These are phyloP conservation scores for Barbarea vulgaris DNA, from an alignment of 345 rosid genomes.

Conservation along the genomic window DNA sequence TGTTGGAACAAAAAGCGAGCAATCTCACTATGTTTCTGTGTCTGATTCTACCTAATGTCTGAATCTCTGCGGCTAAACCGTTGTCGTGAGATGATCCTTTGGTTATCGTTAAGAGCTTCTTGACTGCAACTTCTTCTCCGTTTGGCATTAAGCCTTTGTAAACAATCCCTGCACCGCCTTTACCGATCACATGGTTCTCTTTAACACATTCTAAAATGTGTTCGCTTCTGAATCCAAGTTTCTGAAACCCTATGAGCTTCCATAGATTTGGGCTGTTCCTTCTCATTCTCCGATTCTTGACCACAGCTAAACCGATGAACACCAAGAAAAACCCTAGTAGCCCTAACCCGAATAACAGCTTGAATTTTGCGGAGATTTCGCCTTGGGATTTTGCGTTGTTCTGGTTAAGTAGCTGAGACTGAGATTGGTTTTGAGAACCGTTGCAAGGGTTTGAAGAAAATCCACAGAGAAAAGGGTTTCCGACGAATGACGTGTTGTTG, in stretches of 20 bases:
- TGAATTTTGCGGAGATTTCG: constrained; percentile 53
- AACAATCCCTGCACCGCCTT: constrained; percentile 93
- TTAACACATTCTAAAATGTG: constrained; percentile 88
- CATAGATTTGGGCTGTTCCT: constrained; percentile 54
- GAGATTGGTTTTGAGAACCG: constrained; percentile 42
- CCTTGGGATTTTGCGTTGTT: constrained; percentile 33
- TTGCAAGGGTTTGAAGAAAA: constrained; percentile 65
- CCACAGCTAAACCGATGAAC: constrained; percentile 64
- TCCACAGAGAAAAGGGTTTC: constrained; percentile 92
- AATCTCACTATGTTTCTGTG: constrained; percentile 91
- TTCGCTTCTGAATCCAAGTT: constrained; percentile 67
- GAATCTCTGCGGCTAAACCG: constrained; percentile 87
- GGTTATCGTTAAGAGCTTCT: constrained; percentile 69
- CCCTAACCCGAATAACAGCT: constrained; percentile 79
- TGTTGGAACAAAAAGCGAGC: constrained; percentile 82
- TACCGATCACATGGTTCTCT: constrained; percentile 81
- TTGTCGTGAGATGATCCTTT: constrained; percentile 76
- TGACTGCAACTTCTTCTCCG: constrained; percentile 86
- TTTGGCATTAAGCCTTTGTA: constrained; percentile 85
- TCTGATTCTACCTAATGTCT: constrained; percentile 81
- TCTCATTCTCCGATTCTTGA: constrained; percentile 54
- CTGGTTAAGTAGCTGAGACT: constrained; percentile 37
- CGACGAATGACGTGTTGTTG: constrained; percentile 79
- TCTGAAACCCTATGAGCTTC: constrained; percentile 87
- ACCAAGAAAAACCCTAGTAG: constrained; percentile 67